A percentile compares a stretch with the other conserved stretches of the same genome.
phyloP scores from a whole-genome alignment of 441 rosid species.

The Adansonia grandidieri region DNA sequence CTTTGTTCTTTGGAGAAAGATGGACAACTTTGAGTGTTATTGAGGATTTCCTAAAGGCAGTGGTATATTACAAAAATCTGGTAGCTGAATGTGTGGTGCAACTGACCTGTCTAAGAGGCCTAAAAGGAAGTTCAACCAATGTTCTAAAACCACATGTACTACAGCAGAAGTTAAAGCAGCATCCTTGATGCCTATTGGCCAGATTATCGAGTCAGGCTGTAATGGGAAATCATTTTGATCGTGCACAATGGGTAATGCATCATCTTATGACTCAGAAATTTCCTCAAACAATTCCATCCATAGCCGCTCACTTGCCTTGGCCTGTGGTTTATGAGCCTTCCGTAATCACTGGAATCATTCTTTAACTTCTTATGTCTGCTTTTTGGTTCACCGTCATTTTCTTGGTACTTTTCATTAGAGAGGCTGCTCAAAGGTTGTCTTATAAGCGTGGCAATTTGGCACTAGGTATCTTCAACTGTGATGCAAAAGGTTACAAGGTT shows the following conservation, averaged over 20 bases:
- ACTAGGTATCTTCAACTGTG: background rate
- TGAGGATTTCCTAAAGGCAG: background rate
- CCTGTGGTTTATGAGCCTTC: background rate
- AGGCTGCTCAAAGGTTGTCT: conserved; percentile 13
- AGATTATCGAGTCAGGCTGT: background rate
- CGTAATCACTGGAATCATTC: background rate
- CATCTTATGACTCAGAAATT: background rate
- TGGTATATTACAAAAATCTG: conserved; percentile 1
- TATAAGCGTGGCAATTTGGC: background rate
- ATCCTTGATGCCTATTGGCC: background rate
- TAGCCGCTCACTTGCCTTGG: background rate
- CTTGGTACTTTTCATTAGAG: background rate
- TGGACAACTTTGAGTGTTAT: background rate
- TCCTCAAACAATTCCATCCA: background rate
- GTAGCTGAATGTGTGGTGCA: background rate
- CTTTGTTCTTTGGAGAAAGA: background rate
- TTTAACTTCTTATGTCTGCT: background rate
- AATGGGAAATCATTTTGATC: background rate
- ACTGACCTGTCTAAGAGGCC: background rate
- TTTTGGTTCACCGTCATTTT: background rate
- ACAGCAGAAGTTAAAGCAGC: background rate
- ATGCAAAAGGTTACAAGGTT: background rate
- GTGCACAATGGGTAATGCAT: background rate
- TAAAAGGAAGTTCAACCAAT: background rate
- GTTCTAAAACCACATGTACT: background rate